These are phyloP conservation scores for Cylindrotheca fusiformis DNA, from an alignment of 108 stramenopile species.

Conservation along the genomic window DNA sequence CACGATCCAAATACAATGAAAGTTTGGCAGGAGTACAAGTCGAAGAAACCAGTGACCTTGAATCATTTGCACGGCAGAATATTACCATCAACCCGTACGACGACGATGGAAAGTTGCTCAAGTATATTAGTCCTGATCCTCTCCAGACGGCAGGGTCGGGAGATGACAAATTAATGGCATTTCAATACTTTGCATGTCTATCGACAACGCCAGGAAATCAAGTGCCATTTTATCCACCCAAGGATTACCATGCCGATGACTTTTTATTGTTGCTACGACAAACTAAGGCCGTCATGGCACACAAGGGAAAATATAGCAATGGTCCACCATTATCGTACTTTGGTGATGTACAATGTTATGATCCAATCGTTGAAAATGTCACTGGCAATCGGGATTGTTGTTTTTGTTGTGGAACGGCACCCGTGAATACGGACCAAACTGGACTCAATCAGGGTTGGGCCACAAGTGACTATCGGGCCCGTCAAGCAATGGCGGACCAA, in stretches of 20 bases:
- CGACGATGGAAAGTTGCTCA: conserved; percentile 2
- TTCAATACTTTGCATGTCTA: conserved; percentile 10
- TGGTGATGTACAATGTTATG: conserved; percentile 12
- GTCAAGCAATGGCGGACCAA: not conserved
- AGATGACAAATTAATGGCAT: conserved; percentile 6
- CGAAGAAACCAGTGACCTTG: not conserved
- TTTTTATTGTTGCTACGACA: conserved; percentile 7
- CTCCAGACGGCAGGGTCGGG: not conserved
- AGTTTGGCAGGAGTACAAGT: conserved; percentile 6
- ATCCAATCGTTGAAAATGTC: conserved; percentile 3
- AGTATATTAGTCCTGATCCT: not conserved
- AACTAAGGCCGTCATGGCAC: not conserved
- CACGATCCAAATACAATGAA: conserved; percentile 7
- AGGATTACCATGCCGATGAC: conserved; percentile 5
- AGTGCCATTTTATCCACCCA: not conserved
- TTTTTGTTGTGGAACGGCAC: conserved; percentile 4
- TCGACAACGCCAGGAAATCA: conserved; percentile 4
- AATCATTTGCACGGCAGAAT: conserved; percentile 4
- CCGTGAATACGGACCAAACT: conserved; percentile 10
- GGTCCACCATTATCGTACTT: conserved; percentile 9
- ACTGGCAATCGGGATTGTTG: conserved; percentile 1
- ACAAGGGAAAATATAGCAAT: conserved; percentile 1
- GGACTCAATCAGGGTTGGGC: conserved; percentile 9
- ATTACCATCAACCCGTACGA: conserved; percentile 5
- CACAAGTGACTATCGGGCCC: not conserved